Base-by-base conservation (phyloP, 176 grass and related monocot species). In the Dendrocalamus sinicus region DNA sequence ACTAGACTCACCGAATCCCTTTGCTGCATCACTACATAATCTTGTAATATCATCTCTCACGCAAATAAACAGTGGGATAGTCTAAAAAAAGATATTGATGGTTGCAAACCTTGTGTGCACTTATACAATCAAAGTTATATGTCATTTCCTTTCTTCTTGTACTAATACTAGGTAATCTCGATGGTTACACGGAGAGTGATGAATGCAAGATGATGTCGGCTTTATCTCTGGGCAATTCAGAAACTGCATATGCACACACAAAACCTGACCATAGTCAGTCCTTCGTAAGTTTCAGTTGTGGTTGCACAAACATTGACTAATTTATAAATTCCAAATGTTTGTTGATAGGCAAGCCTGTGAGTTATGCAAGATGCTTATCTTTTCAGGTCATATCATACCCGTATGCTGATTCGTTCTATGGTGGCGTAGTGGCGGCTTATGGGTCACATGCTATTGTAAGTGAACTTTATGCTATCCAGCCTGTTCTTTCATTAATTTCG, bases 341-440 rank as follows among this genome's bases (percentile, higher is more conserved):
- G 14, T 88, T 79, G 52, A 48, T 88, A 43, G 28, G 48, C 24
- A 76, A 67, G 23, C 62, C 28, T 79, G 45, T 90, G 40, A 89
- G 65, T 79, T 63, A 80, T 12, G 20, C 52, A 41, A 57, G 73
- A 79, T 87, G 69, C 62, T 89, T 47, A 68, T 78, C 41, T 83
- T 90, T 90, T 76, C 91, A 99, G 96, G 92, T 86, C 26, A 75
- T 94, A 24, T 84, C 93, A 67, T 99, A 91, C 85, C 90, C 96
- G 7, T 99, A 94, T 91, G 80, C 35, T 68, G 94, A 99, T 84
- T 77, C 89, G 30, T 90, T 81, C 79, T 99, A 88, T 77, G 82
- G 89, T 84, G 89, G 85, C 20, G 51, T 85, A 17, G 50, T 99
- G 79, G 61, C 92, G 14, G 78, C 91, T 47, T 94, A 94, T 84